Conservation (phyloP, 768 basidiomycete species). For the Suillus paluster region DNA sequence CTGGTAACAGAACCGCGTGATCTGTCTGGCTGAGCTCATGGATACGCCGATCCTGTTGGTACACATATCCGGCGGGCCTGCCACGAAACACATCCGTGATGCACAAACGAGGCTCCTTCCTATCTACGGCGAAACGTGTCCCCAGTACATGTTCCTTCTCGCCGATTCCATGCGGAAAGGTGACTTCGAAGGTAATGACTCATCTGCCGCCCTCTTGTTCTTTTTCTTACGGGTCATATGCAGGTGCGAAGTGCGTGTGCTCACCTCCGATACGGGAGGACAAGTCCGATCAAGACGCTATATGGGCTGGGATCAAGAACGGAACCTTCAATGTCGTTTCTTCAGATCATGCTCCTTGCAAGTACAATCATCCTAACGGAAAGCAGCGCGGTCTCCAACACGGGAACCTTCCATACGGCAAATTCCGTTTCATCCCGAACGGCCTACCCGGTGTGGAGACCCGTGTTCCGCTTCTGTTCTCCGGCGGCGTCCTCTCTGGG, state of each 20-base stretch:
- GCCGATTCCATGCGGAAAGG: conserved; percentile 20
- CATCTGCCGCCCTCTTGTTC: not conserved
- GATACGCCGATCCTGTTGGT: conserved; percentile 23
- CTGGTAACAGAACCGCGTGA: conserved; percentile 12
- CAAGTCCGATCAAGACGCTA: conserved; percentile 19
- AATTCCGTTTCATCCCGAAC: conserved; percentile 38
- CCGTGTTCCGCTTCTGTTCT: conserved; percentile 34
- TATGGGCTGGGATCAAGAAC: conserved; percentile 21
- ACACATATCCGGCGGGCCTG: conserved; percentile 18
- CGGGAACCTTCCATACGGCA: conserved; percentile 28
- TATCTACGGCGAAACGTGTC: conserved; percentile 25
- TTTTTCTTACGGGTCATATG: not conserved
- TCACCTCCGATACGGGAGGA: conserved; percentile 21
- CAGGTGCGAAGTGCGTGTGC: conserved; percentile 22
- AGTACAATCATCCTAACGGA: conserved; percentile 30
- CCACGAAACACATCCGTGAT: conserved; percentile 19
- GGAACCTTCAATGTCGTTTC: conserved; percentile 35
- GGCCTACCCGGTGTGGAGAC: conserved; percentile 41
- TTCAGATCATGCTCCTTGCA: conserved; percentile 37
- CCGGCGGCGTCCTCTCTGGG: conserved; percentile 34
- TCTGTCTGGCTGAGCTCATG: conserved; percentile 21
- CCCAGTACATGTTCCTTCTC: conserved; percentile 21
- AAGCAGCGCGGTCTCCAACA: conserved; percentile 27
- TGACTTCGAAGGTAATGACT: conserved; percentile 17
- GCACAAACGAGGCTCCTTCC: conserved; percentile 24